Evolutionary conservation across 2,329 filamentous ascomycete genomes (phyloP), one percentile per base, ranked within the genome.

Genomic region (Penicillium sp.): DNA sequence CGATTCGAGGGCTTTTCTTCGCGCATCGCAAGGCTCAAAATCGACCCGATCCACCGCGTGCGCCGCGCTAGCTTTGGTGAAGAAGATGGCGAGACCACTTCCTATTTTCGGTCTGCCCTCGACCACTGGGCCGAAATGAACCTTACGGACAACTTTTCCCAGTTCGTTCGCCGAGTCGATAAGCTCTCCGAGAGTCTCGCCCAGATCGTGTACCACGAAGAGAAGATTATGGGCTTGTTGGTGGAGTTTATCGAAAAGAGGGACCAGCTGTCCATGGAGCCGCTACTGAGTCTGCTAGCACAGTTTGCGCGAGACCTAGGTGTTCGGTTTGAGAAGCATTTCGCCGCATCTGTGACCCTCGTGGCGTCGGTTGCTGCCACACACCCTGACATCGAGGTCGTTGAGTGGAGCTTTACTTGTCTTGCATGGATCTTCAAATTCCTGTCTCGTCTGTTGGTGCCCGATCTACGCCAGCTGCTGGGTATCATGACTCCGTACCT

Each of bases 361-460:
- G 85, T 99, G 49, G 83, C 89, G 36, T 84, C 85, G 15, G 82
- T 97, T 59, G 92, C 91, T 10, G 86, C 86, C 49, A 88, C 85
- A 63, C 85, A 89, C 48, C 81, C 88, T 51, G 87, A 89, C 65
- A 86, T 89, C 24, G 89, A 92, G 58, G 91, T 95, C n/a, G 89
- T 97, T 46, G 94, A 99, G 75, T 97, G 93, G 92, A 93, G 90
- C 46, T 99, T 99, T 74, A 90, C 87, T 12, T 92, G 90, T 62
- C 79, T 99, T 51, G 91, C 94, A 42, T 99, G 95, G 79, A 79
- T 97, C 38, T 96, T 99, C 82, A 99, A 99, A 70, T 97, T 97
- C 67, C 82, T 99, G 5, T 95, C 91, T 2, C 86, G 90, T 58
- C 81, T 97, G 0, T 75, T 99, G 21, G 88, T 94, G 0, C 87